Base-by-base conservation (phyloP, 768 basidiomycete species). In the Boletus barrowsii region DNA sequence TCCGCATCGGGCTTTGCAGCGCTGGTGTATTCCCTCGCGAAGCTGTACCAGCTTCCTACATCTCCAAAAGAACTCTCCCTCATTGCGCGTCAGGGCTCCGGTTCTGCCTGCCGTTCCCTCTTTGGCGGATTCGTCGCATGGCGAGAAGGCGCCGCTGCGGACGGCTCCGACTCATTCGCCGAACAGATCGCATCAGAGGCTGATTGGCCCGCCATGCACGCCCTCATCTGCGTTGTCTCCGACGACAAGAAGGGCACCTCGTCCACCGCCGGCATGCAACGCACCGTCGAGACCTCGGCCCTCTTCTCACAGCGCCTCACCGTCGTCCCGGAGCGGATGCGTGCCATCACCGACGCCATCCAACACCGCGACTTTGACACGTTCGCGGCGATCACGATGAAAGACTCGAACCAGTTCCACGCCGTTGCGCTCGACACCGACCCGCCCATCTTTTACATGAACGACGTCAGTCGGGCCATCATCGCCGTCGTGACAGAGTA, bases 401-500 rank as follows among this genome's bases (percentile, higher is more conserved):
- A 82, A 46, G 97, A 99, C 70, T 96, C 93, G 48, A 99, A 99
- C 76, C 89, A 93, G 76, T 99, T 99, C 84, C 97, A 99, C 68
- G 94, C 97, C 26, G 93, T 98, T 60, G 90, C 90, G 47, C 86
- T 98, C 59, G 97, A 99, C 74, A 98, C 97, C 0, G 84, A 88
- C 41, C 97, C 97, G 1, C 97, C 97, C 41, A 98, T 98, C 73
- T 98, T 99, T 72, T 99, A 99, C 79, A 87, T 99, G 84, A 98
- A 98, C 76, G 97, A 99, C 73, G 92, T 96, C 63, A 89, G 86
- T 53, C 81, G 90, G n/a, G 72, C 91, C n/a, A 92, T 99, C 74
- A 92, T 99, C 68, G 78, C 86, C 7, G 73, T 98, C 65, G 79
- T 99, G 61, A 87, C 89, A 40, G 97, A 98, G 74, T 86, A 93